Base-by-base conservation (phyloP, 371 early-diverging fungal genomes). In the Mortierella sp. region DNA sequence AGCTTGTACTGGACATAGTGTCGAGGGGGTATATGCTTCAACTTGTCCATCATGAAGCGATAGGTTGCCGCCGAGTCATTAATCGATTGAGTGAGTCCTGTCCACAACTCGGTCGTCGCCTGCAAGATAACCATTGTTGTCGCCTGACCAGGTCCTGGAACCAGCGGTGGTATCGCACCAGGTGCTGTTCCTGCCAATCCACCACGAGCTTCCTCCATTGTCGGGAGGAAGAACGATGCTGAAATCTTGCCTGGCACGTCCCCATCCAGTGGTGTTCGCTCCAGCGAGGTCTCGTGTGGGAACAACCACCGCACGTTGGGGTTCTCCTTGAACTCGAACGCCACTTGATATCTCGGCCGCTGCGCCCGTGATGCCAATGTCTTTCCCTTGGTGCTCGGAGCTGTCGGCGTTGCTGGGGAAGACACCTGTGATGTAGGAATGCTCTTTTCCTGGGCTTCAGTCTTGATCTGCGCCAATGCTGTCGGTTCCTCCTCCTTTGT, bases 241-340 rank as follows among this genome's bases (percentile, higher is more conserved):
- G 78, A 79, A 7, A 86, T 82, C 74, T 70, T 79, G 46, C 74
- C 77, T 11, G 79, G 63, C 3, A 78, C 80, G 0, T 65, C 63
- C 3, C 77, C 80, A 24, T 82, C 80, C 7, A 75, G 72, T 12
- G 75, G 71, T 35, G 77, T 63, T n/a, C 79, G 60, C 43, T 86
- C 87, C 43, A 86, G 24, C 4, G 87, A 86, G 0, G 87, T 72
- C 29, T 86, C 87, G 18, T 75, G 75, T 2, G 87, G 87, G 43
- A 86, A 86, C 14, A 86, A 74, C 87, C 87, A 86, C 3, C 80
- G 78, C n/a, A 65, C 74, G 16, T 83, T 83, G 11, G 83, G 80
- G 48, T 79, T 82, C 27, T 86, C 87, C n/a, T 78, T 86, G 56
- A 86, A 86, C 32, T 86, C 87, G 48, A 86, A 86, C 38, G 76